These are phyloP conservation scores for Tritrichomonas foetus DNA, from an alignment of 208 protist genomes.

Conservation along the genomic window DNA sequence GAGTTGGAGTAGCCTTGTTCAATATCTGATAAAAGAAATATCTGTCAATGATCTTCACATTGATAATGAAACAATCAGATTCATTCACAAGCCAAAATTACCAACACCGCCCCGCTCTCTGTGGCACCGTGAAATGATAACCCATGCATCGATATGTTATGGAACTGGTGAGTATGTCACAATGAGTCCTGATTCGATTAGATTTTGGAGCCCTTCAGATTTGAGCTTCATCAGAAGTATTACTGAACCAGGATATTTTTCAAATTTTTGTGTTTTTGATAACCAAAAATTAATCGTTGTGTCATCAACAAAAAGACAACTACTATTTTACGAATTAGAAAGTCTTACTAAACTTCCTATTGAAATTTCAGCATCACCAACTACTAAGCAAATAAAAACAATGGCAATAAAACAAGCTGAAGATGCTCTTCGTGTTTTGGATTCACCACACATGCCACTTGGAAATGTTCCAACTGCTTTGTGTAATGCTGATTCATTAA, in stretches of 20 bases:
- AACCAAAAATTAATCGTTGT: background rate
- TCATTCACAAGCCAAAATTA: background rate
- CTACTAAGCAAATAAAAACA: background rate
- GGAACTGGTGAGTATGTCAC: background rate
- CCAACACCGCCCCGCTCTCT: background rate
- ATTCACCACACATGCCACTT: background rate
- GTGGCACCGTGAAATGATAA: background rate
- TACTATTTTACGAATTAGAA: conserved; percentile 14
- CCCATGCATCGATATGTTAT: background rate
- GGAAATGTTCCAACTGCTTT: background rate
- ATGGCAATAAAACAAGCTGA: background rate
- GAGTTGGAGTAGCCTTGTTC: conserved; percentile 14
- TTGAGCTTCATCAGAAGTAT: background rate
- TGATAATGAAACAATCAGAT: background rate
- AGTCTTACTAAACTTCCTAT: background rate
- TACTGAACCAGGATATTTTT: background rate
- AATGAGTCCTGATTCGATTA: background rate
- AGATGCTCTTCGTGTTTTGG: background rate
- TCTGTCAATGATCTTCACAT: background rate
- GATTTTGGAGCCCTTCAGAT: background rate
- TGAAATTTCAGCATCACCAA: background rate
- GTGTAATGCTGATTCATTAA: background rate
- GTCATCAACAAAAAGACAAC: background rate
- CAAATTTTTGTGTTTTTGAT: background rate
- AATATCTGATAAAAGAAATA: background rate